These are phyloP conservation scores for Apiospora phragmitis DNA, from an alignment of 2,329 filamentous ascomycete genomes.

Conservation along the genomic window DNA sequence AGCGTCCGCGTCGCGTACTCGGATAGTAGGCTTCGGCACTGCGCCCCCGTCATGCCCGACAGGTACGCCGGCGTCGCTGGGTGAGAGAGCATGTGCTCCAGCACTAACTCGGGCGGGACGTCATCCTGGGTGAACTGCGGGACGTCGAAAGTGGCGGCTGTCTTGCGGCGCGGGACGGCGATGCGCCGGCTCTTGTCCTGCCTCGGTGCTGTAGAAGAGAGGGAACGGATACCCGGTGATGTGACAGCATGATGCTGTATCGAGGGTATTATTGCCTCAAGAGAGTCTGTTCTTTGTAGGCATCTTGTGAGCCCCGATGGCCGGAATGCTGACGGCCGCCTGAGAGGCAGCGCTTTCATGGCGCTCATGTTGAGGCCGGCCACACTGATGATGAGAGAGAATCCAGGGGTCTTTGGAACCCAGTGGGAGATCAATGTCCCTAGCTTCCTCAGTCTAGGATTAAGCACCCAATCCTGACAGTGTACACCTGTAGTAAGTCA, in stretches of 20 bases:
- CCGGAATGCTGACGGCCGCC: not conserved
- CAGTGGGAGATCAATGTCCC: not conserved
- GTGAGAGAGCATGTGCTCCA: slow-evolving; percentile 1
- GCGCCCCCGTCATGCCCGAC: not conserved
- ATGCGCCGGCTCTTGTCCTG: not conserved
- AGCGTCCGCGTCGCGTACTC: not conserved
- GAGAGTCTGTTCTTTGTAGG: not conserved
- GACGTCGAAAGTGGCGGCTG: not conserved
- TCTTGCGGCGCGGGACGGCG: not conserved
- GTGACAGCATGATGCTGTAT: not conserved
- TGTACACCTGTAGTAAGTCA: not conserved
- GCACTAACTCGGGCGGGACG: not conserved
- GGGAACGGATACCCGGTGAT: not conserved
- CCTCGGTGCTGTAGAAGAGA: not conserved
- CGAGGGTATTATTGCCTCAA: not conserved
- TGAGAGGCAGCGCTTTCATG: not conserved
- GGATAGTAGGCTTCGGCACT: not conserved
- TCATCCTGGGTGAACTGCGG: not conserved
- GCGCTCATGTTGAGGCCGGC: not conserved
- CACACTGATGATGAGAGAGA: not conserved
- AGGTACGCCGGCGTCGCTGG: not conserved
- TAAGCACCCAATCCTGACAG: not conserved
- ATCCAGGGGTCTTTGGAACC: not conserved
- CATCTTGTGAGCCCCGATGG: not conserved
- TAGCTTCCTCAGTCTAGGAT: not conserved